Percentiles rank a stretch among this genome's conserved stretches.
phyloP scores from a whole-genome alignment of 129 eudicot genomes.

The Artemisia argyi region DNA sequence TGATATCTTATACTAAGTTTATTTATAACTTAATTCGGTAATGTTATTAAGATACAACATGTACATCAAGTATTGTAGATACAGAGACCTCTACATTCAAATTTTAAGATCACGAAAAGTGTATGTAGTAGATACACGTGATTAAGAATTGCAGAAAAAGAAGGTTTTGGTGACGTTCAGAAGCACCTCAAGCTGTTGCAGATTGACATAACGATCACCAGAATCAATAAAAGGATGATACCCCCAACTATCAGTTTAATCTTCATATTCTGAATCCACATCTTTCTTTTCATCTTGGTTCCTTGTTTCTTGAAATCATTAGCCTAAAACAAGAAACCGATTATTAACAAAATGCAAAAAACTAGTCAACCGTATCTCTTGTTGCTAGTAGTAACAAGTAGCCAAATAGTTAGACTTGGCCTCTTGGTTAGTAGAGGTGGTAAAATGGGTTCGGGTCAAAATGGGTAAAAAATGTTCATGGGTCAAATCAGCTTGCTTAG shows the following conservation, averaged over 20 bases:
- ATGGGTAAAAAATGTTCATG: neutral
- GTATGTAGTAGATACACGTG: neutral
- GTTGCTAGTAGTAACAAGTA: neutral
- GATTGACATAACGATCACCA: slow-evolving; percentile 43
- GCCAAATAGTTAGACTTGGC: neutral
- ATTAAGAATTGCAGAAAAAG: neutral
- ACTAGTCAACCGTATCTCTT: neutral
- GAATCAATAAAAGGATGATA: slow-evolving; percentile 34
- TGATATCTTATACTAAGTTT: no score
- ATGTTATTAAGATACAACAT: no score
- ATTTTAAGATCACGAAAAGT: no score
- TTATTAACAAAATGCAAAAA: neutral
- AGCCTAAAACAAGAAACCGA: slow-evolving; percentile 36
- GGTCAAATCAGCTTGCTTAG: neutral
- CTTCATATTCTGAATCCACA: slow-evolving; percentile 72
- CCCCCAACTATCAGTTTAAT: slow-evolving; percentile 51
- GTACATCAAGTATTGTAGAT: no score
- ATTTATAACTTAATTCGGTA: no score
- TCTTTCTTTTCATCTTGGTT: slow-evolving; percentile 69
- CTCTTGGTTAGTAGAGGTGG: no score
- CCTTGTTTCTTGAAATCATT: slow-evolving; percentile 70
- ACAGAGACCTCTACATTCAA: no score
- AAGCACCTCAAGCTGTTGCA: slow-evolving; percentile 56
- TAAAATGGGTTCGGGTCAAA: slow-evolving; percentile 4
- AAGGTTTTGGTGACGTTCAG: neutral